Evolutionary conservation across 1,284 basidiomycete species (phyloP).

Genomic region (Rhizoctonia solani): DNA sequence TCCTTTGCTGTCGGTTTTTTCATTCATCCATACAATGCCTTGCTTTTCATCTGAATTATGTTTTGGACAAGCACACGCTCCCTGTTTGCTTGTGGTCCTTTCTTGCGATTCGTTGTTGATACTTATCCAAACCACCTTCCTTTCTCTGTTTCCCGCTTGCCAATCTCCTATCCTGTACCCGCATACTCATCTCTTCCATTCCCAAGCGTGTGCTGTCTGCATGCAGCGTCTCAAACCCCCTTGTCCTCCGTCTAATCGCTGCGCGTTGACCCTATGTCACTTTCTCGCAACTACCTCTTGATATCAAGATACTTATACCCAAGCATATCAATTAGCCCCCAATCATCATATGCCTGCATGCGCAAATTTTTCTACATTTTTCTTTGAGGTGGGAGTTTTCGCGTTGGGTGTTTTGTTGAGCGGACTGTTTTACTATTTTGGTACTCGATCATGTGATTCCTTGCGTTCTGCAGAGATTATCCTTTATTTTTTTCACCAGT

Average conservation of each 20-base stretch:
- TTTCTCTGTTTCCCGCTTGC: conserved; percentile 14
- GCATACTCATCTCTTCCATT: neutral
- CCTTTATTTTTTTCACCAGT: neutral
- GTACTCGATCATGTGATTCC: conserved; percentile 16
- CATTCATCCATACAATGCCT: conserved; percentile 17
- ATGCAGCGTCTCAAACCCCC: neutral
- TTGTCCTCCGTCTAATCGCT: conserved; percentile 27
- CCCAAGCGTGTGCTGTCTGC: conserved; percentile 2
- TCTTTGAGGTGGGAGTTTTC: neutral
- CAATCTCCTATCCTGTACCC: conserved; percentile 13
- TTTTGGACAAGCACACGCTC: conserved; percentile 32
- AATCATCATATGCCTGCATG: conserved; percentile 26
- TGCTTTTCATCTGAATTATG: conserved; percentile 30
- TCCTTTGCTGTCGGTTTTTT: conserved; percentile 21
- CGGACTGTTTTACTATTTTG: neutral
- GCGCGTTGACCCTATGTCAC: conserved; percentile 31
- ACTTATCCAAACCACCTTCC: conserved; percentile 20
- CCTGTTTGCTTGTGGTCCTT: conserved; percentile 22
- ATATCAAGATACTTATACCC: conserved; percentile 35
- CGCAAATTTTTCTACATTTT: conserved; percentile 3
- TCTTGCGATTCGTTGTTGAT: conserved; percentile 26
- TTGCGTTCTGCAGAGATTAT: conserved; percentile 7
- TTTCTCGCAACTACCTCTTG: conserved; percentile 25
- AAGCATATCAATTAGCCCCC: conserved; percentile 27
- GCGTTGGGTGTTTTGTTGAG: conserved; percentile 3